Evolutionary conservation across 2,329 filamentous ascomycete genomes (phyloP), one percentile per base, ranked within the genome.

Genomic region (Fusarium xyrophilum): DNA sequence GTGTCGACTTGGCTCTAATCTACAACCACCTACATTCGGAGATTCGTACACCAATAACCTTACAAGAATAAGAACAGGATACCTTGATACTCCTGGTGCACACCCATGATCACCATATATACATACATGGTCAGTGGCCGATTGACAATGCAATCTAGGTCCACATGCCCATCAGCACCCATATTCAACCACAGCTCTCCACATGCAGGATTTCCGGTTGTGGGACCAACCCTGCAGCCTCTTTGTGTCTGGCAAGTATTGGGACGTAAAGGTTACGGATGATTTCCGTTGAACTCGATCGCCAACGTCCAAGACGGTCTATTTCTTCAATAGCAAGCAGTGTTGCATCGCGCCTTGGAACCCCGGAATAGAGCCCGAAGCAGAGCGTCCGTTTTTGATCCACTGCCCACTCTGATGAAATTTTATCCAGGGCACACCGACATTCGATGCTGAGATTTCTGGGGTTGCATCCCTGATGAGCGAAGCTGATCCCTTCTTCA

Each of bases 91-190:
- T 43, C 27, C 40, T 55, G 63, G 67, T 65, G 57, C 60, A 70
- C 65, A 63, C 68, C 62, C 69, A 53, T 39, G 67, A 69, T 73
- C 71, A 72, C 56, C 71, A 66, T 66, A 21, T 13, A 13, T 66
- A 21, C 30, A 13, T 63, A 66, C 65, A 72, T 56, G 69, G 69
- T 63, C 65, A 60, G 56, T 60, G 25, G 60, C 63, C 54, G 59
- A 62, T 71, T 51, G 67, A 55, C 58, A 73, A 71, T 71, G 59
- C 68, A 68, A 70, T 73, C 61, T 30, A 65, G 70, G 72, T 67
- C 70, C 72, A 74, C 72, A 68, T 67, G 61, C 51, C 71, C 61
- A 52, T 68, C 68, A 65, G 58, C 61, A 68, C 70, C 65, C 65
- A 68, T 54, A 50, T 32, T 32, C 38, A 36, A 51, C 39, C 30